These are phyloP conservation scores for Coriolopsis trogii DNA, from an alignment of 1,284 basidiomycete genomes.

Conservation along the genomic window DNA sequence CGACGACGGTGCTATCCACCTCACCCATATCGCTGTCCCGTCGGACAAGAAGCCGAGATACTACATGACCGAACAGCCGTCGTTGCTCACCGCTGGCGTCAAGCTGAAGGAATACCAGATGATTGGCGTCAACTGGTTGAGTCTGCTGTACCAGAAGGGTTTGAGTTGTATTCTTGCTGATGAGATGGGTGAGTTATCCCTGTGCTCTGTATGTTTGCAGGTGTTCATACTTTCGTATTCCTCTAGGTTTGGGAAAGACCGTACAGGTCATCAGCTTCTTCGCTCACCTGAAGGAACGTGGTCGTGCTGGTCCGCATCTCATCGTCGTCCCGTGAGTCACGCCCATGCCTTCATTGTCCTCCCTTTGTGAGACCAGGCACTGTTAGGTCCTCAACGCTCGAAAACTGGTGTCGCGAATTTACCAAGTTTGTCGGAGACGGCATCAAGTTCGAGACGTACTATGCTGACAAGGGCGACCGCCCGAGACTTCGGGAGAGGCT, in stretches of 20 bases:
- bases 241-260: slow-evolving; percentile 89
- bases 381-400: slow-evolving; percentile 87
- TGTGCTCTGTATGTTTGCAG: slow-evolving; percentile 11
- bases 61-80: slow-evolving; percentile 79
- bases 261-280: slow-evolving; percentile 98
- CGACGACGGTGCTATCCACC: slow-evolving; percentile 62
- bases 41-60: slow-evolving; percentile 53
- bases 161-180: slow-evolving; percentile 97
- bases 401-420: slow-evolving; percentile 99
- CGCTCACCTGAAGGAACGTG: slow-evolving; percentile 82
- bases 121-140: slow-evolving; percentile 97
- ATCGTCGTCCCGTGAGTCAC: slow-evolving; percentile 88
- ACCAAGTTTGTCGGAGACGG: slow-evolving; percentile 80
- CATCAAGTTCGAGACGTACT: slow-evolving; percentile 91
- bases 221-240: slow-evolving; percentile 1
- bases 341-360: not conserved
- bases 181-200: slow-evolving; percentile 82
- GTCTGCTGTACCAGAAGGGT: slow-evolving; percentile 80
- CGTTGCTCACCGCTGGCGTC: slow-evolving; percentile 68
- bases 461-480: slow-evolving; percentile 92
- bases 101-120: slow-evolving; percentile 96
- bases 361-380: not conserved
- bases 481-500: slow-evolving; percentile 72
- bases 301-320: slow-evolving; percentile 85
- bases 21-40: slow-evolving; percentile 49